Evolutionary conservation across 768 basidiomycete genomes (phyloP).

Genomic region (Cantharellus anzutake): DNA sequence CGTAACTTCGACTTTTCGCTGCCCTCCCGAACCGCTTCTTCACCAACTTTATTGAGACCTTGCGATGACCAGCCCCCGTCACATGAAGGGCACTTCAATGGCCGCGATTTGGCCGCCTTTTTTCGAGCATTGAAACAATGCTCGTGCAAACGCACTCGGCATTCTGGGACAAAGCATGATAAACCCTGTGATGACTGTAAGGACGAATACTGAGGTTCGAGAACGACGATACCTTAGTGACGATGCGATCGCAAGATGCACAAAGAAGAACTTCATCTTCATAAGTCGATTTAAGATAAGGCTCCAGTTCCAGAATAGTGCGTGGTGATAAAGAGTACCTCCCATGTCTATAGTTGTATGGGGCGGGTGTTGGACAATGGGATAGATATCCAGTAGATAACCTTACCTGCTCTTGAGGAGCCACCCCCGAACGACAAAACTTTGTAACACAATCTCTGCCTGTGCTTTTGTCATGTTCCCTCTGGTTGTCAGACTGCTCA

Average conservation of each 20-base stretch:
- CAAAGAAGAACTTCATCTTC: slow-evolving; percentile 55
- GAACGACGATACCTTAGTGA: slow-evolving; percentile 9
- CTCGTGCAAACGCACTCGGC: slow-evolving; percentile 41
- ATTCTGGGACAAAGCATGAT: slow-evolving; percentile 39
- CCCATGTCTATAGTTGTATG: slow-evolving; percentile 19
- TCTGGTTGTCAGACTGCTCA: slow-evolving; percentile 29
- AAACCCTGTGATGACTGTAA: slow-evolving; percentile 25
- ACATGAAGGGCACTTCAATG: slow-evolving; percentile 37
- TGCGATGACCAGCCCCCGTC: slow-evolving; percentile 29
- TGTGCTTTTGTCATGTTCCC: slow-evolving; percentile 53
- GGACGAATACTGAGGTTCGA: background rate
- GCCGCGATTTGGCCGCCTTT: slow-evolving; percentile 22
- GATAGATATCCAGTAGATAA: slow-evolving; percentile 6
- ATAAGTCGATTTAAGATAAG: slow-evolving; percentile 57
- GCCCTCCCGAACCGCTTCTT: slow-evolving; percentile 43
- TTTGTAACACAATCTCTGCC: slow-evolving; percentile 49
- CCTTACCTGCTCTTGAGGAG: slow-evolving; percentile 51
- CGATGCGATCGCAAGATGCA: slow-evolving; percentile 51
- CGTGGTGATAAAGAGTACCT: slow-evolving; percentile 64
- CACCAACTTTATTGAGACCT: slow-evolving; percentile 30
- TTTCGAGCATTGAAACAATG: slow-evolving; percentile 31
- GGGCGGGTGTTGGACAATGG: background rate
- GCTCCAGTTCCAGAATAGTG: slow-evolving; percentile 48
- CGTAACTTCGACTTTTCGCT: slow-evolving; percentile 9
- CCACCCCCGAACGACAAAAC: slow-evolving; percentile 76